Percentiles rank a stretch among this genome's conserved stretches.
phyloP scores from a whole-genome alignment of 495 filamentous ascomycete species.

The Cetradonia linearis region DNA sequence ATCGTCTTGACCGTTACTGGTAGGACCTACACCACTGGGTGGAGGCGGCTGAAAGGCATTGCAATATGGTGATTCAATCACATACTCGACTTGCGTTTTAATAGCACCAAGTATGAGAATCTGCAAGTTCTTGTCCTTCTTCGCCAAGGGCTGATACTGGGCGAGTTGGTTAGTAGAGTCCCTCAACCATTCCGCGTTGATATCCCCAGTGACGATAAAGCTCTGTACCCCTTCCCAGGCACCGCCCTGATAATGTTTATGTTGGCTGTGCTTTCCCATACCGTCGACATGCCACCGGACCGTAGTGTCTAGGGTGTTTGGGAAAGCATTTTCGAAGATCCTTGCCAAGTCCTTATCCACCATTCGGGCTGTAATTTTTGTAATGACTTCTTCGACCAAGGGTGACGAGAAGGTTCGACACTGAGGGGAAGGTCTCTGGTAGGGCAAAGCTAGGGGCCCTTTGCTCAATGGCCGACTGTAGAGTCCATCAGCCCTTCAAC shows the following conservation, averaged over 20 bases:
- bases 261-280: conserved; percentile 30
- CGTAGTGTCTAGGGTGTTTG: conserved; percentile 89
- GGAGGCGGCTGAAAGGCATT: conserved; percentile 96
- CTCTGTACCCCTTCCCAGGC: conserved; percentile 76
- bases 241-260: conserved; percentile 31
- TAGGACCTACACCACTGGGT: conserved; percentile 59
- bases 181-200: conserved; percentile 94
- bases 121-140: conserved; percentile 62
- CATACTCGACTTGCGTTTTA: conserved; percentile 90
- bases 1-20: conserved; percentile 68
- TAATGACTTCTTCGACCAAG: conserved; percentile 78
- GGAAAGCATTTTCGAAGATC: conserved; percentile 94
- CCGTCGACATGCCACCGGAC: conserved; percentile 64
- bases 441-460: conserved; percentile 74
- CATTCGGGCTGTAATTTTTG: conserved; percentile 67
- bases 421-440: conserved; percentile 65
- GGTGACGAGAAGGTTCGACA: conserved; percentile 86
- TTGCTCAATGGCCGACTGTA: conserved; percentile 63
- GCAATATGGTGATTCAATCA: conserved; percentile 92
- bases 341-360: conserved; percentile 81
- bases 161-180: conserved; percentile 93
- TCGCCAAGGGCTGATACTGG: conserved; percentile 78
- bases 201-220: conserved; percentile 98
- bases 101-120: conserved; percentile 86
- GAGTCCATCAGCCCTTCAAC: conserved; percentile 4